Evolutionary conservation across 768 basidiomycete species (phyloP).

Genomic region (Termitomyces sp.): DNA sequence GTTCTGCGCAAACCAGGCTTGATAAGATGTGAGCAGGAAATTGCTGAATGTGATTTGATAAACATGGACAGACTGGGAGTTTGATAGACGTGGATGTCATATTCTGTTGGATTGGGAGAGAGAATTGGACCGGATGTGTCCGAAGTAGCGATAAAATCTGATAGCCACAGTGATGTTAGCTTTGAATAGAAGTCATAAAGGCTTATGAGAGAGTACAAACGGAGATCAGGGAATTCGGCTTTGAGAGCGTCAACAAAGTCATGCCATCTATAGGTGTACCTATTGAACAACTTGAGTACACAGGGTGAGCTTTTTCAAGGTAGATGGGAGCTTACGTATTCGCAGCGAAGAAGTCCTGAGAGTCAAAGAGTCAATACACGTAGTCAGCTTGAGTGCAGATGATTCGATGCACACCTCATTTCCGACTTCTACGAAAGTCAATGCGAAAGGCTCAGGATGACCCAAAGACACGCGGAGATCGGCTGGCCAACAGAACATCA

Average conservation of each 20-base stretch:
- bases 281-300: conserved; percentile 7
- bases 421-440: conserved; percentile 50
- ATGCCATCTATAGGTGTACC: conserved; percentile 44
- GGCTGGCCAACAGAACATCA: conserved; percentile 23
- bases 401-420: conserved; percentile 37
- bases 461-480: conserved; percentile 52
- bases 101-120: conserved; percentile 37
- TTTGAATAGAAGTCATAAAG: background rate
- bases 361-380: background rate
- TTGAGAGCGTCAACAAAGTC: conserved; percentile 34
- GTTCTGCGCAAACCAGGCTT: conserved; percentile 30
- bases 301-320: background rate
- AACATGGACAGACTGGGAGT: conserved; percentile 33
- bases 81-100: conserved; percentile 52
- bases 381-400: background rate
- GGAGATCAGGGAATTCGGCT: conserved; percentile 38
- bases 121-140: conserved; percentile 32
- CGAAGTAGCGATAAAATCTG: conserved; percentile 49
- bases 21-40: background rate
- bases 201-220: conserved; percentile 19
- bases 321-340: conserved; percentile 10
- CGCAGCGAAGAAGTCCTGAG: conserved; percentile 19
- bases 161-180: background rate
- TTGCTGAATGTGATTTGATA: background rate
- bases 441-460: conserved; percentile 44